Base-by-base conservation (phyloP, 768 basidiomycete genomes). In the Amanita pallidorosea region DNA sequence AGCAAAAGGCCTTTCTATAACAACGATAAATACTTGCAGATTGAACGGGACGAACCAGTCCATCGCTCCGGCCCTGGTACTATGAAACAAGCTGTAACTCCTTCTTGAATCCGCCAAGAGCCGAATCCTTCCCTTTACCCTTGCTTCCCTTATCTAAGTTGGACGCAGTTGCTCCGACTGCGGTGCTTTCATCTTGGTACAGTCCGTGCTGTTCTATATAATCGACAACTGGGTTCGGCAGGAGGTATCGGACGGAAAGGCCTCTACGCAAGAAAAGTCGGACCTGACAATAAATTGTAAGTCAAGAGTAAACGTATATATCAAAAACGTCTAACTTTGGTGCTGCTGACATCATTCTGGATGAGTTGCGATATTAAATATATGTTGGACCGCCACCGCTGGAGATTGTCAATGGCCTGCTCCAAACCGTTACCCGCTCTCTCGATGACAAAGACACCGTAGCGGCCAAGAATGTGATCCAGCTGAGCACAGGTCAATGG, bases 271-370 rank as follows among this genome's bases (percentile, higher is more conserved):
- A 70, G 69, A 89, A 87, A 27, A 88, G 64, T 31, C 86, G 83
- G 56, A 82, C 73, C 72, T 75, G 48, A 22, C 42, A 13, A 18
- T 33, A 31, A 54, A 45, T 46, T 23, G 25, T 33, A 17, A 41
- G 40, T 49, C 12, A n/a, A 40, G 54, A 15, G 52, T 8, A 5
- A 27, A 9, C 35, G n/a, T 15, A 29, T 35, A 3, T 5, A 45
- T 49, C 36, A 40, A 20, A 40, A 52, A 13, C 9, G 31, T 45
- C 57, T 15, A 58, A 81, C 91, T 73, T 96, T 97, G 18, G 94
- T 96, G 56, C 88, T 92, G 6, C 91, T 94, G 41, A 97, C 93
- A 62, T 97, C 93, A 62, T 97, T 97, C 69, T 95, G 92, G 56
- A 97, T 95, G 49, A 95, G 76, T 65, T 96, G 93, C 49, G 88